A percentile compares a stretch with the other conserved stretches of the same genome.
Conservation (phyloP, 164 flowering plant species). For the Pachysandra terminalis region DNA sequence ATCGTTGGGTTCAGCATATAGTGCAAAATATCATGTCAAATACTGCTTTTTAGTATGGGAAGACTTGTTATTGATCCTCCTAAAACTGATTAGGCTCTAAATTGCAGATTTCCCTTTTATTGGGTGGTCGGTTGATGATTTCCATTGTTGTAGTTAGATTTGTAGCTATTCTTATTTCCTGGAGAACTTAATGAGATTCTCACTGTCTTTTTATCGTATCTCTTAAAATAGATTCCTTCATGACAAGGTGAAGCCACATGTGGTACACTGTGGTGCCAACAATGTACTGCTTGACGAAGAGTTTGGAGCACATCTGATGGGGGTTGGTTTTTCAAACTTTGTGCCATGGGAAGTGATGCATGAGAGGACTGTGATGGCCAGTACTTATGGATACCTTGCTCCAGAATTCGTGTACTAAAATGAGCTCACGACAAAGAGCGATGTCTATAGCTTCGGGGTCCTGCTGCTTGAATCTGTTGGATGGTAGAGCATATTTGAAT, state of each 20-base stretch:
- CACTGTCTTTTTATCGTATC: neutral
- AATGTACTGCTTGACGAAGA: conserved; percentile 93
- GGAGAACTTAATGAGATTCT: neutral
- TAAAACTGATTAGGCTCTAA: neutral
- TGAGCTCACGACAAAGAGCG: conserved; percentile 96
- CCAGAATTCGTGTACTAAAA: conserved; percentile 93
- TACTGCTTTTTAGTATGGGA: neutral
- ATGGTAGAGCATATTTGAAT: conserved; percentile 87
- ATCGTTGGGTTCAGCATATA: neutral
- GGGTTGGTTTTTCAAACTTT: conserved; percentile 90
- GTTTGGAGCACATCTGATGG: conserved; percentile 89
- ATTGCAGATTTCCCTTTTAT: too few species aligned
- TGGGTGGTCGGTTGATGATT: too few species aligned
- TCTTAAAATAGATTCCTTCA: conserved; percentile 66
- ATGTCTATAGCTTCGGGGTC: conserved; percentile 94
- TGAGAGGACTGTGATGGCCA: conserved; percentile 89
- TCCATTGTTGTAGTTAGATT: too few species aligned
- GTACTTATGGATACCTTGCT: conserved; percentile 85
- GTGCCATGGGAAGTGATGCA: conserved; percentile 97
- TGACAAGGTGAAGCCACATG: conserved; percentile 97
- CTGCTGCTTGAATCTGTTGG: conserved; percentile 84
- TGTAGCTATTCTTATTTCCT: neutral
- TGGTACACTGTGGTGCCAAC: conserved; percentile 90
- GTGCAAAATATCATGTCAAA: neutral
- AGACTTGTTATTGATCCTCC: neutral